Evolutionary conservation across 176 grass and related monocot species (phyloP), one percentile per base, ranked within the genome.

Genomic region (Aegilops longissima): DNA sequence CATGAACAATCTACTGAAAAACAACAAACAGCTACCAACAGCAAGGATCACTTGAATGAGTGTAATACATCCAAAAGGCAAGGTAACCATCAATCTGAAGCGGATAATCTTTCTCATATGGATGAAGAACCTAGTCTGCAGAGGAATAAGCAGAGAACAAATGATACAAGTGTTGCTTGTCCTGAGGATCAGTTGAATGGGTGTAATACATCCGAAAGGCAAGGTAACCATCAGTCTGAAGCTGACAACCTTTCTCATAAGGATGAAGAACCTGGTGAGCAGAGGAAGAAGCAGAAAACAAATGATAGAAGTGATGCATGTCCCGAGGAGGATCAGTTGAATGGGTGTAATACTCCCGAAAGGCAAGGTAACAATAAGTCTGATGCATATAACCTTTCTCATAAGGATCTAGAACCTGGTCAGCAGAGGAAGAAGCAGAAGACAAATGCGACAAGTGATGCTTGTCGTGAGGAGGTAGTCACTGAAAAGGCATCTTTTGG

Each of bases 391-490:
- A 31, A 33, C 75, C 33, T 86, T 61, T 70, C 84, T 86, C 44
- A 61, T 61, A 52, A 58, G 23, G 45, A 69, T 61, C 33, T 70
- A 25, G 62, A 70, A 12, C 34, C 79, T 77, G 45, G 66, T 77
- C 71, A 42, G 35, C 86, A 18, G 38, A 35, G 67, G 18, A 87
- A 87, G 85, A 80, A 80, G 77, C 85, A 88, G 63, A 88, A 88
- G 82, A 70, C 82, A 69, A 40, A 65, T 84, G 75, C 16, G 45
- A 54, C 21, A 80, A 21, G 14, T 33, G 59, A 74, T 84, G 68
- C 40, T 74, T 56, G 12, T 74, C 8, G 67, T 64, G 40, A 79
- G 66, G 66, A 89, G 56, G 42, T 64, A 56, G 30, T 73, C 54
- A 80, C 66, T 80, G 66, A 71, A 70, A 84, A 87, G 8, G 56